Conservation (phyloP, 305 asterid genomes). For the Galium porrigens region DNA sequence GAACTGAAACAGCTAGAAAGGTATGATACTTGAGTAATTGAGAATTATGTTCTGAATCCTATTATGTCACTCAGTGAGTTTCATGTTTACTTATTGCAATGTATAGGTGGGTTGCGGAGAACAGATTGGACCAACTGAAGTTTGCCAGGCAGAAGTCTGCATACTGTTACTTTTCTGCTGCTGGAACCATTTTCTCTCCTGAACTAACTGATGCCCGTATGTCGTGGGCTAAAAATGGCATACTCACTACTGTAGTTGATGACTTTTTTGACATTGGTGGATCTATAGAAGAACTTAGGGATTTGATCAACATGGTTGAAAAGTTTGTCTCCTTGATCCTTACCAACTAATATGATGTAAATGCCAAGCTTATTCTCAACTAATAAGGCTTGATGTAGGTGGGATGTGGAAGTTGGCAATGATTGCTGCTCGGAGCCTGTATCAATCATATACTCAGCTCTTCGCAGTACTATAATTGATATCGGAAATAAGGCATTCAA, state of each 20-base stretch:
- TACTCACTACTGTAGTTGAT: conserved; percentile 70
- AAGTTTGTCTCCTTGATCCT: conserved; percentile 22
- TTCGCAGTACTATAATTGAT: conserved; percentile 39
- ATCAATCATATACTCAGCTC: conserved; percentile 55
- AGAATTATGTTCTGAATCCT: not conserved
- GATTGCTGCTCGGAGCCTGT: conserved; percentile 53
- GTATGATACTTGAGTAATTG: conserved; percentile 17
- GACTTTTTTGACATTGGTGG: conserved; percentile 86
- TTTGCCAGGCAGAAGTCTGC: conserved; percentile 75
- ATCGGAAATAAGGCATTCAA: conserved; percentile 41
- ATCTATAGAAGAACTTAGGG: conserved; percentile 52
- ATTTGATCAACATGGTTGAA: conserved; percentile 50
- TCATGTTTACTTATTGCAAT: conserved; percentile 8
- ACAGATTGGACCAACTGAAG: conserved; percentile 55
- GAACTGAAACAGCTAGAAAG: conserved; percentile 68
- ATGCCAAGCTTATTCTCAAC: not conserved
- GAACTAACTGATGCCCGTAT: conserved; percentile 71
- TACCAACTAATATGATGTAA: conserved; percentile 7
- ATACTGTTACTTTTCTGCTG: conserved; percentile 79
- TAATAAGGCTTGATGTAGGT: conserved; percentile 32
- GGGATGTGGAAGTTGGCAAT: conserved; percentile 48
- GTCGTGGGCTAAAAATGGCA: conserved; percentile 76
- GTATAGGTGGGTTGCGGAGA: conserved; percentile 62
- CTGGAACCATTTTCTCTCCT: conserved; percentile 50
- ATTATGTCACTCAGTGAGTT: not conserved